phyloP scores from a whole-genome alignment of 108 stramenopile species.

The Epipyxis sp. region DNA sequence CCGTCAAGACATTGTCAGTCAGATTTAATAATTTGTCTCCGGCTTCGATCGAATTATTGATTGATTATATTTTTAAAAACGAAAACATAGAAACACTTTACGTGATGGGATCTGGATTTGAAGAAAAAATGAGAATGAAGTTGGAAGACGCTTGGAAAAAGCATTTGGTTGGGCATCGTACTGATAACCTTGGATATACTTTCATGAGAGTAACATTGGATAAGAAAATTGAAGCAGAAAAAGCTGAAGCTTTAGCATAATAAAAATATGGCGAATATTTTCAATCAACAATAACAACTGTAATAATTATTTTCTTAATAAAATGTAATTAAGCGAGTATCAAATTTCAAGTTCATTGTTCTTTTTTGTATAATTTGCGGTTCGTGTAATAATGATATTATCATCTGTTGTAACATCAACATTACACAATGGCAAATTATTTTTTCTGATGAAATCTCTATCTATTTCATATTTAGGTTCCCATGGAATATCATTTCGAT shows the following conservation, averaged over 20 bases:
- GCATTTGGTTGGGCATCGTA: conserved; percentile 13
- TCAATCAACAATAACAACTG: too few relatives aligned
- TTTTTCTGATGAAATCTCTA: too few relatives aligned
- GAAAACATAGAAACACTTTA: background rate
- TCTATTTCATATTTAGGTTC: too few relatives aligned
- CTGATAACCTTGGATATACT: conserved; percentile 4
- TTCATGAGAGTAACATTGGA: background rate
- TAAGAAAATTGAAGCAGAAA: background rate
- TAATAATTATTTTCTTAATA: too few relatives aligned
- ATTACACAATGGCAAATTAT: too few relatives aligned
- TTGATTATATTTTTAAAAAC: background rate
- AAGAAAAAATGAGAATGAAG: background rate
- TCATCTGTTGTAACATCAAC: too few relatives aligned
- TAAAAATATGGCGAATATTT: too few relatives aligned
- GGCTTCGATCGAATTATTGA: background rate
- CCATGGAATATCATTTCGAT: too few relatives aligned
- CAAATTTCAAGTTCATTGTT: too few relatives aligned
- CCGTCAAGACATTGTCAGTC: background rate
- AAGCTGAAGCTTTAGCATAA: background rate
- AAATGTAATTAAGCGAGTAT: too few relatives aligned
- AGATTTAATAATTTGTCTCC: conserved; percentile 7
- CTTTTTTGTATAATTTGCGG: too few relatives aligned
- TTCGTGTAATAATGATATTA: too few relatives aligned
- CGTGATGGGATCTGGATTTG: conserved; percentile 3
- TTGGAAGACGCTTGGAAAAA: conserved; percentile 24